Conservation (phyloP, 352 stramenopile genomes). For the Phytophthora lateralis region DNA sequence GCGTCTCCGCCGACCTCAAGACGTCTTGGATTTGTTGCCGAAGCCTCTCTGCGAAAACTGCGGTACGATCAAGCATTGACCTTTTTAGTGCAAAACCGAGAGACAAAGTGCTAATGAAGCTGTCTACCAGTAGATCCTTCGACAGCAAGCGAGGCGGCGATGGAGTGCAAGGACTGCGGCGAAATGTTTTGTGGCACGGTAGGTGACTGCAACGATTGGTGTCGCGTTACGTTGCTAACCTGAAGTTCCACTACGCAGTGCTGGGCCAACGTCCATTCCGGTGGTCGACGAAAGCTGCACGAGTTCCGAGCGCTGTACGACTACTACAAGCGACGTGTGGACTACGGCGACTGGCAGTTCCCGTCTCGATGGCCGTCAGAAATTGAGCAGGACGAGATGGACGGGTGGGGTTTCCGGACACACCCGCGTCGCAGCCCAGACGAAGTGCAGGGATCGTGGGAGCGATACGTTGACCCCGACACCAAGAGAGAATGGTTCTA, state of each 20-base stretch:
- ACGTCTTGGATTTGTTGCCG: constrained; percentile 91
- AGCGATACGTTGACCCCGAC: constrained; percentile 61
- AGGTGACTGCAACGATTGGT: constrained; percentile 9
- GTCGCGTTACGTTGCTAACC: constrained; percentile 16
- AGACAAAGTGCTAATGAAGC: neutral
- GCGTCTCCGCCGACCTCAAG: constrained; percentile 88
- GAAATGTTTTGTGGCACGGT: constrained; percentile 91
- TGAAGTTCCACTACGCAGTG: constrained; percentile 52
- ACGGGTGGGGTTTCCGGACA: constrained; percentile 77
- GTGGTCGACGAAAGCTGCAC: constrained; percentile 80
- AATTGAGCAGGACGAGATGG: constrained; percentile 87
- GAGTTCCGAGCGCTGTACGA: constrained; percentile 91
- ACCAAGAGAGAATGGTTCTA: constrained; percentile 68
- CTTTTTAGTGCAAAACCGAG: neutral
- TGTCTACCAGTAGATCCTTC: constrained; percentile 14
- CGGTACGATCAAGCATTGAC: constrained; percentile 31
- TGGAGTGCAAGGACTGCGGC: constrained; percentile 90
- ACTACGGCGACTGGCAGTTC: constrained; percentile 92
- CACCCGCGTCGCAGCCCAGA: constrained; percentile 48
- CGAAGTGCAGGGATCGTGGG: constrained; percentile 56
- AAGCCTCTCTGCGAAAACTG: constrained; percentile 92
- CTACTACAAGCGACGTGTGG: constrained; percentile 89
- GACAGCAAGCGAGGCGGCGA: constrained; percentile 45
- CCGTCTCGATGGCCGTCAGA: constrained; percentile 90
- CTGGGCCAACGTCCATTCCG: constrained; percentile 87